These are phyloP conservation scores for Fusarium sp. DNA, from an alignment of 2,329 filamentous ascomycete species.

Conservation along the genomic window DNA sequence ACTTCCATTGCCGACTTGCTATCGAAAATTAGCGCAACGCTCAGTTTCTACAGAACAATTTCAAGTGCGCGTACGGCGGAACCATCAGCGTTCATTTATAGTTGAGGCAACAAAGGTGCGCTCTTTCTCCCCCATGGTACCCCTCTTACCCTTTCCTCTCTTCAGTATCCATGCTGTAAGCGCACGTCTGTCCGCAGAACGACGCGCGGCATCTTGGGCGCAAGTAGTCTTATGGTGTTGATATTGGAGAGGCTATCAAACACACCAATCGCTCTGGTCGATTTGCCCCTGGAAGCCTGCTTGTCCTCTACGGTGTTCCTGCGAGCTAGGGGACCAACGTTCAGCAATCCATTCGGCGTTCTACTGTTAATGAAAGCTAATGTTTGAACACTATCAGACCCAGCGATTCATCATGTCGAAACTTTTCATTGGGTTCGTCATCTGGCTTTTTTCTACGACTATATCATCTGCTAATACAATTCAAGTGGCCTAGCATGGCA, in stretches of 20 bases:
- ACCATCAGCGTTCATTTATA: slow-evolving; percentile 6
- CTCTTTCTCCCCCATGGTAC: slow-evolving; percentile 18
- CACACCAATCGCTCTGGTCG: neutral
- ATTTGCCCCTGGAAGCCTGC: slow-evolving; percentile 2
- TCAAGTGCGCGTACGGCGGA: slow-evolving; percentile 7
- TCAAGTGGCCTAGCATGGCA: slow-evolving; percentile 96
- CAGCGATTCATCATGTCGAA: slow-evolving; percentile 78
- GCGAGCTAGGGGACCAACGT: neutral
- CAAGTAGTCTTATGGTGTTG: neutral
- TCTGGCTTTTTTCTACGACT: neutral
- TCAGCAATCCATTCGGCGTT: neutral
- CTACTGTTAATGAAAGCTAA: slow-evolving; percentile 26
- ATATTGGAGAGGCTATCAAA: neutral
- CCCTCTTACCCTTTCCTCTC: slow-evolving; percentile 3
- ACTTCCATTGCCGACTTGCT: slow-evolving; percentile 24
- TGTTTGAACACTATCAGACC: slow-evolving; percentile 25
- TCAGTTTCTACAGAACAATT: slow-evolving; percentile 24
- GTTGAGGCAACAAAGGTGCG: slow-evolving; percentile 32
- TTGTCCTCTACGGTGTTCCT: neutral
- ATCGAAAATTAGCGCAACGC: slow-evolving; percentile 42
- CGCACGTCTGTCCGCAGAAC: slow-evolving; percentile 19
- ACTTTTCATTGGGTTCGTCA: slow-evolving; percentile 70
- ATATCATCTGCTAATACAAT: slow-evolving; percentile 42
- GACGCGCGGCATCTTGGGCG: slow-evolving; percentile 33
- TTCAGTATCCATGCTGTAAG: slow-evolving; percentile 27